Conservation (phyloP, 2,329 filamentous ascomycete genomes). For the Cytospora leucostoma region DNA sequence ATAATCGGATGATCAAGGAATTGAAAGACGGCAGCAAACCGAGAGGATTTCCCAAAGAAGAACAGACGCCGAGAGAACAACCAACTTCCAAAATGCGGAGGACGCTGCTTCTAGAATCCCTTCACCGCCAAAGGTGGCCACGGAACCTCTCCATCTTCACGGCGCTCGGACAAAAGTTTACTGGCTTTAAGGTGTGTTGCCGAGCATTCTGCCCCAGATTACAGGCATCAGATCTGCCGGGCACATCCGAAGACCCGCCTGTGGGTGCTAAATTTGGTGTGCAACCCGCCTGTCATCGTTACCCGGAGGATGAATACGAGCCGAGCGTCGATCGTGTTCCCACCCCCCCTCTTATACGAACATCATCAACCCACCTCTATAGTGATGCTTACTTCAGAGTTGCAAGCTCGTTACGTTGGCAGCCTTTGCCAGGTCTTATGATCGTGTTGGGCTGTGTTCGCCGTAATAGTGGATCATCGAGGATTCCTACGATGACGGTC, state of each 20-base stretch:
- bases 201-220: slow-evolving; percentile 14
- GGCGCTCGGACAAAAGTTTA: slow-evolving; percentile 13
- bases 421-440: not conserved
- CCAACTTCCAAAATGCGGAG: too few relatives aligned
- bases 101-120: not conserved
- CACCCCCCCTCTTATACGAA: slow-evolving; percentile 11
- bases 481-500: slow-evolving; percentile 12
- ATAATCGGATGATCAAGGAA: not conserved
- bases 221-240: slow-evolving; percentile 14
- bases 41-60: slow-evolving; percentile 4
- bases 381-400: slow-evolving; percentile 1
- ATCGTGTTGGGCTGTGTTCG: not conserved
- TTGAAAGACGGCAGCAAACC: slow-evolving; percentile 4
- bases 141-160: not conserved
- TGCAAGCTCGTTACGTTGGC: not conserved
- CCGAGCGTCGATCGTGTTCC: slow-evolving; percentile 22
- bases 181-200: slow-evolving; percentile 17
- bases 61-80: too few relatives aligned
- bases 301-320: slow-evolving; percentile 25
- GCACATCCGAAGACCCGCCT: slow-evolving; percentile 4
- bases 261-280: slow-evolving; percentile 1
- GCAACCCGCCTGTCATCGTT: slow-evolving; percentile 7
- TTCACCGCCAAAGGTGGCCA: slow-evolving; percentile 13
- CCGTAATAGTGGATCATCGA: slow-evolving; percentile 1
- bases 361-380: slow-evolving; percentile 12